Conservation (phyloP, 1,284 basidiomycete species). For the Trametes versicolor region DNA sequence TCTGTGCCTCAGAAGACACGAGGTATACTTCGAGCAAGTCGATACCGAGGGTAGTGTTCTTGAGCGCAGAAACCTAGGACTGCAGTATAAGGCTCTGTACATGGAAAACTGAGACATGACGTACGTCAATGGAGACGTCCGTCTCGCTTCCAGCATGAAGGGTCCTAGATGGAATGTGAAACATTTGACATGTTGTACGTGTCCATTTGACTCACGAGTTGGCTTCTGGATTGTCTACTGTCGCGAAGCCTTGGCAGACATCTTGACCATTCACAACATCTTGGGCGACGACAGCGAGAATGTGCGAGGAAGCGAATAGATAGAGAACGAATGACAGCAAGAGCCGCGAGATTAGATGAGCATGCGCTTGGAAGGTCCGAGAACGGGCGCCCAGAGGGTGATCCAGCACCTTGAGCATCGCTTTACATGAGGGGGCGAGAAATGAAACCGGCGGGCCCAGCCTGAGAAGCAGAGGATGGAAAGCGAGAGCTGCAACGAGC, state of each 20-base stretch:
- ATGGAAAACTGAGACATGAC: conserved; percentile 18
- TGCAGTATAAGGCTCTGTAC: not conserved
- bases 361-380: conserved; percentile 11
- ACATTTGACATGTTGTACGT: not conserved
- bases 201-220: conserved; percentile 49
- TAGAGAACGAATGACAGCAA: conserved; percentile 28
- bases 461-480: conserved; percentile 12
- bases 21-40: conserved; percentile 59
- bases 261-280: conserved; percentile 50
- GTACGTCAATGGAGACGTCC: conserved; percentile 56
- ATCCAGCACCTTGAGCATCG: conserved; percentile 36
- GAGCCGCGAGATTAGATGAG: conserved; percentile 20
- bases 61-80: conserved; percentile 54
- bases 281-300: conserved; percentile 39
- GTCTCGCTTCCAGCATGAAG: conserved; percentile 49
- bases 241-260: conserved; percentile 59
- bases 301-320: conserved; percentile 14
- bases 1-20: conserved; percentile 51
- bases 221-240: conserved; percentile 56
- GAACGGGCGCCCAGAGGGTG: conserved; percentile 32
- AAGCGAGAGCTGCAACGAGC: conserved; percentile 15
- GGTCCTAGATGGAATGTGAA: conserved; percentile 31
- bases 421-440: conserved; percentile 32
- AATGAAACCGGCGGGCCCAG: conserved; percentile 29
- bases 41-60: conserved; percentile 50